phyloP scores from a whole-genome alignment of 306 rosid genomes.

The Quercus wislizeni region DNA sequence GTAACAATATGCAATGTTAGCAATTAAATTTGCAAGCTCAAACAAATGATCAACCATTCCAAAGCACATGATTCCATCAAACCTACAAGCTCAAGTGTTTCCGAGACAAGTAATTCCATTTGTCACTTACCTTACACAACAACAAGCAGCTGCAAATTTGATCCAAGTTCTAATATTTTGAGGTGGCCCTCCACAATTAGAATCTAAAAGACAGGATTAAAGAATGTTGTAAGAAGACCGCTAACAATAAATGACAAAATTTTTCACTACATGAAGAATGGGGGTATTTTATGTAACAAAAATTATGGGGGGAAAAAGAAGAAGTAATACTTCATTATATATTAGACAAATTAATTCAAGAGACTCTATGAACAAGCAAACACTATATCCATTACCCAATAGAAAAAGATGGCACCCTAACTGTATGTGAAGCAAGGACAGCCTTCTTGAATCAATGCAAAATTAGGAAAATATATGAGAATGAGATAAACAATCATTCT shows the following conservation, averaged over 20 bases:
- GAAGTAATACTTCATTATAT: neutral
- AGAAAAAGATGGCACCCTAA: neutral
- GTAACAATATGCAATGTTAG: conserved; percentile 9
- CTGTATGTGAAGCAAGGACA: neutral
- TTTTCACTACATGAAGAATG: neutral
- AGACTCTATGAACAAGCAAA: neutral
- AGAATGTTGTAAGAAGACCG: conserved; percentile 22
- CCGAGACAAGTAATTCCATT: neutral
- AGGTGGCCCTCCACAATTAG: conserved; percentile 58
- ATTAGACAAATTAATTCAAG: neutral
- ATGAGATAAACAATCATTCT: neutral
- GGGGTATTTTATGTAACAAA: neutral
- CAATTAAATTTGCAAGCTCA: conserved; percentile 5
- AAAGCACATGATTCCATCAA: neutral
- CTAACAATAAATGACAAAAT: neutral
- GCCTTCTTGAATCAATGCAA: neutral
- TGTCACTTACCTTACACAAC: conserved; percentile 53
- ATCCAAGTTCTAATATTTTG: conserved; percentile 80
- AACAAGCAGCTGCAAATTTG: conserved; percentile 54
- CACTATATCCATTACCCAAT: neutral
- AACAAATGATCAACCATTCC: neutral
- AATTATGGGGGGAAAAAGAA: neutral
- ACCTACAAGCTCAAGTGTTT: neutral
- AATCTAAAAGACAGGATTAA: conserved; percentile 42
- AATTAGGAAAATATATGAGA: neutral